Percentiles rank a stretch among this genome's conserved stretches.
phyloP scores from a whole-genome alignment of 192 early-diverging fungal species.

The Backusella macrospora region DNA sequence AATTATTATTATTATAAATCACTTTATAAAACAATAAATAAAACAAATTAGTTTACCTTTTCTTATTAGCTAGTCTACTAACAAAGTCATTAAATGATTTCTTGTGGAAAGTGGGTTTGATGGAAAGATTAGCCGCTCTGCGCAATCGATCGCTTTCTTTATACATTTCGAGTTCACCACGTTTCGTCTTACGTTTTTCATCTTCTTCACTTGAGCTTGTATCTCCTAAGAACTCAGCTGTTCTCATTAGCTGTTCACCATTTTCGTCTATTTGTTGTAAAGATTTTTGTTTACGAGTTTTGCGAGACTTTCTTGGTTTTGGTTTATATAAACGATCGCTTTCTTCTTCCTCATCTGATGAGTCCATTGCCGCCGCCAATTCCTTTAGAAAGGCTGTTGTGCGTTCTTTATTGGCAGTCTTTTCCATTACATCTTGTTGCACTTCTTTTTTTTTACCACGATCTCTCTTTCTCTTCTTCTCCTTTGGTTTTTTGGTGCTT shows the following conservation, averaged over 20 bases:
- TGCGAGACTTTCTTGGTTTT: slow-evolving; percentile 8
- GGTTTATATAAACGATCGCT: neutral
- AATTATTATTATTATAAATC: too few species aligned
- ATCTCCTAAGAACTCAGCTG: neutral
- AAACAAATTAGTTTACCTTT: neutral
- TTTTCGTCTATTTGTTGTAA: neutral
- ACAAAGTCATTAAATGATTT: slow-evolving; percentile 14
- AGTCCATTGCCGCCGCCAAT: neutral
- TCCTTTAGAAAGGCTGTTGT: neutral
- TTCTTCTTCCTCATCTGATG: neutral
- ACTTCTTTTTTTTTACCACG: slow-evolving; percentile 1
- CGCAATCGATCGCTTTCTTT: slow-evolving; percentile 4
- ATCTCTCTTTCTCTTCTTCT: neutral
- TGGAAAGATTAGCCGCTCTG: neutral
- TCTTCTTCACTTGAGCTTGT: neutral
- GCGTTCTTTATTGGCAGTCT: neutral
- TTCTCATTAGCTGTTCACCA: neutral
- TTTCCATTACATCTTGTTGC: neutral
- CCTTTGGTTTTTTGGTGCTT: neutral
- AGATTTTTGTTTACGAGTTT: neutral
- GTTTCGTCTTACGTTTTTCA: neutral
- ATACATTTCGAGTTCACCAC: slow-evolving; percentile 15
- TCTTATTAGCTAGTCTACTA: neutral
- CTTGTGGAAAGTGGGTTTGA: slow-evolving; percentile 17
- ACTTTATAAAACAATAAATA: neutral